Evolutionary conservation across 768 basidiomycete genomes (phyloP).

Genomic region (Saitozyma sp.): DNA sequence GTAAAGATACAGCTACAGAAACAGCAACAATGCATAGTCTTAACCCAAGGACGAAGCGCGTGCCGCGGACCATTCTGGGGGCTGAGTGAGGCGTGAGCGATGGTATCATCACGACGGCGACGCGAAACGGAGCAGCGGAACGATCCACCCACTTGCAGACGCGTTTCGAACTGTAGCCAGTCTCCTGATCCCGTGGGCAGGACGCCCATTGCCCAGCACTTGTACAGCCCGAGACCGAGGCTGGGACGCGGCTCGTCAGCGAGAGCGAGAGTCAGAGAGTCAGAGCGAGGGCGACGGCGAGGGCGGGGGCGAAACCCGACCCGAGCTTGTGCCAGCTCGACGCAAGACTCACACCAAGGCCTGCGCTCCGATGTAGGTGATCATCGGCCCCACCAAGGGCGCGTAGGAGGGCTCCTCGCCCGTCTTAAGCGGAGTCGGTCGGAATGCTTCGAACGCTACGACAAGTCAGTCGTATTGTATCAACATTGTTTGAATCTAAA

Average conservation of each 20-base stretch:
- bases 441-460: constrained; percentile 67
- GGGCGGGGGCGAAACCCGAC: background rate
- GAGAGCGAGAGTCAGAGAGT: background rate
- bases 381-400: constrained; percentile 36
- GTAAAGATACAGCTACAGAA: background rate
- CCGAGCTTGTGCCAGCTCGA: background rate
- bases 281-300: background rate
- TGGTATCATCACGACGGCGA: background rate
- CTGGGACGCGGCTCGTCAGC: constrained; percentile 54
- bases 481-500: background rate
- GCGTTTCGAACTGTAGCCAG: constrained; percentile 89
- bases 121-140: background rate
- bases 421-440: constrained; percentile 49
- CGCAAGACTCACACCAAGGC: constrained; percentile 46
- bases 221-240: constrained; percentile 82
- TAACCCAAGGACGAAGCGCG: constrained; percentile 33
- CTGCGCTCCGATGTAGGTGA: constrained; percentile 47
- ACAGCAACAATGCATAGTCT: background rate
- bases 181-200: constrained; percentile 87
- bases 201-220: constrained; percentile 88
- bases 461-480: background rate
- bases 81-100: constrained; percentile 20
- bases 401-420: constrained; percentile 23
- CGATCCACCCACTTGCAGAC: constrained; percentile 62
- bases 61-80: constrained; percentile 49